Evolutionary conservation across 495 filamentous ascomycete genomes (phyloP), one percentile per base, ranked within the genome.

Genomic region (Gamarada debralockiae): DNA sequence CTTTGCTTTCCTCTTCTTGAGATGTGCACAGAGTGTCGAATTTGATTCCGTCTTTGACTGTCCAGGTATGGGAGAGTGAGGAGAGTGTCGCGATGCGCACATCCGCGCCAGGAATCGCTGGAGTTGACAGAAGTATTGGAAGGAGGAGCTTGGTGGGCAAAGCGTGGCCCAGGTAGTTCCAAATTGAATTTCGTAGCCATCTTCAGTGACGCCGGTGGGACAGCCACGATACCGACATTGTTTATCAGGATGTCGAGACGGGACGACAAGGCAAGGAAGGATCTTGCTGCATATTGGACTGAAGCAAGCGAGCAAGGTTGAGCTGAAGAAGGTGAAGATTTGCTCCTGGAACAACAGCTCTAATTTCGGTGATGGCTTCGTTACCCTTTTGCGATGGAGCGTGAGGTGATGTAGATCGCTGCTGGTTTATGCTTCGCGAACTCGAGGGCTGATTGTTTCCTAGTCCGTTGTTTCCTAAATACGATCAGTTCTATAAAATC

Each of bases 141-240:
- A 82, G 71, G 3, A 91, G 71, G 17, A 87, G 67, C 53, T 78
- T 79, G 1, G 82, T 85, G 25, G 90, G 73, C 5, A 89, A 71
- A 37, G 79, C 81, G 56, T 83, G 85, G 1, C 82, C 85, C 33
- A 89, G 55, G 59, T 89, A 77, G 59, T 89, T 90, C 1, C 84
- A n/a, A n/a, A n/a, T n/a, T n/a, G n/a, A n/a, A n/a, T n/a, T n/a
- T n/a, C n/a, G 55, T 78, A 77, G 3, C 84, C 81, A 4, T 86
- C 80, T 3, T 70, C 59, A 0, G 82, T 3, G 65, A 54, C 0
- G 60, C 56, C 7, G 59, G 68, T 0, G 75, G 70, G 13, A 72
- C 53, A 0, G 70, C 79, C 79, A 87, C 83, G 55, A 85, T 74
- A 40, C 83, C 84, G 2, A 84, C 85, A 53, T 88, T 90, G 65